phyloP scores from a whole-genome alignment of 106 monocot species.

The Phalaenopsis aphrodite region DNA sequence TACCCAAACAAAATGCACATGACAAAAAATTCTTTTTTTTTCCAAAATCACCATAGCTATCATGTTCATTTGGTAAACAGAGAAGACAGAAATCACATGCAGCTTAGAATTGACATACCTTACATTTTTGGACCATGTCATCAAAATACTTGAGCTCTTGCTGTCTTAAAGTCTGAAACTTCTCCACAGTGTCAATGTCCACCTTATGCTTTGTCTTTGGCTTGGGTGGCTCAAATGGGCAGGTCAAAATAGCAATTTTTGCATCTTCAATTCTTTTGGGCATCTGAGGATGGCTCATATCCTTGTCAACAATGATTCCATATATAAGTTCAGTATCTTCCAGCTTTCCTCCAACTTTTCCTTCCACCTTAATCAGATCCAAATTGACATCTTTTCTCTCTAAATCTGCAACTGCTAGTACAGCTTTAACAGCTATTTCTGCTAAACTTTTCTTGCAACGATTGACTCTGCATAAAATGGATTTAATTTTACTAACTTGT shows the following conservation, averaged over 20 bases:
- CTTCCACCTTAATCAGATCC: conserved; percentile 95
- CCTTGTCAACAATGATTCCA: conserved; percentile 94
- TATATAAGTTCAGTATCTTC: conserved; percentile 87
- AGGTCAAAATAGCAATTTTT: conserved; percentile 93
- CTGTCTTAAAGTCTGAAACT: conserved; percentile 77
- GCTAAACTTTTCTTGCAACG: conserved; percentile 73
- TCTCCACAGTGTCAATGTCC: conserved; percentile 97
- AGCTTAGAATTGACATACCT: conserved; percentile 29
- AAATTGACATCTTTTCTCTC: conserved; percentile 95
- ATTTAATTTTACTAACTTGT: not conserved
- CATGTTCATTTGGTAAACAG: not conserved
- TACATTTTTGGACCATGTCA: conserved; percentile 98
- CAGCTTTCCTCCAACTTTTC: conserved; percentile 90
- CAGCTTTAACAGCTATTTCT: conserved; percentile 93
- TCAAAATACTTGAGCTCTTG: conserved; percentile 93
- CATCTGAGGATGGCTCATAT: conserved; percentile 99
- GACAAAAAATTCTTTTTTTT: not conserved
- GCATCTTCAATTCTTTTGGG: conserved; percentile 90
- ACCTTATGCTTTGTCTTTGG: conserved; percentile 99
- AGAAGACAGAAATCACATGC: not conserved
- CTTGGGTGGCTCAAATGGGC: conserved; percentile 98
- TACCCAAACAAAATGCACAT: not conserved
- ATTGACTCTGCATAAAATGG: conserved; percentile 56
- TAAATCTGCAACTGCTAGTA: conserved; percentile 89
- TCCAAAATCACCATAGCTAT: not conserved